Evolutionary conservation across 352 stramenopile genomes (phyloP).

Genomic region (Phytophthora macrochlamydospora): DNA sequence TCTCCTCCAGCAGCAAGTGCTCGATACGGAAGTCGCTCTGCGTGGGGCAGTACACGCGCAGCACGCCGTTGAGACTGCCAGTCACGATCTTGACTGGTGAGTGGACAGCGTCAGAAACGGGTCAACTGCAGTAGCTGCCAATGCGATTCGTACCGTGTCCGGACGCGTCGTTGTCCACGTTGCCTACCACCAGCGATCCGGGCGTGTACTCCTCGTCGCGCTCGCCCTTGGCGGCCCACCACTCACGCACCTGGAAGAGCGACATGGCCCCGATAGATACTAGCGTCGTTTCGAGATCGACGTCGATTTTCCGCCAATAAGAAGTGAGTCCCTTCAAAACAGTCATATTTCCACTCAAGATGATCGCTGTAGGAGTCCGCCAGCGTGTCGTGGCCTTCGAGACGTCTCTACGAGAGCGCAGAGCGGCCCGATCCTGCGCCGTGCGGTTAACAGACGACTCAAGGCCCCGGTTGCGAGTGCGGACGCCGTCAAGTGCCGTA

Average conservation of each 20-base stretch:
- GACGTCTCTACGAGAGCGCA: constrained; percentile 37
- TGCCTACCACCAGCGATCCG: constrained; percentile 77
- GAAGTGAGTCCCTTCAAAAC: background rate
- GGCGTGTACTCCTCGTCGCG: constrained; percentile 82
- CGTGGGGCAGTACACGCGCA: constrained; percentile 86
- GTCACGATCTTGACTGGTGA: constrained; percentile 87
- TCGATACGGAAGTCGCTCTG: constrained; percentile 89
- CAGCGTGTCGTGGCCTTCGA: constrained; percentile 52
- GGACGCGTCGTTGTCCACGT: constrained; percentile 85
- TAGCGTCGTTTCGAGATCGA: constrained; percentile 30
- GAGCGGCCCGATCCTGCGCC: constrained; percentile 26
- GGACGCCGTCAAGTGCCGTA: constrained; percentile 8
- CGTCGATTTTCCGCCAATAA: constrained; percentile 5
- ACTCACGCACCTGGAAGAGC: constrained; percentile 91
- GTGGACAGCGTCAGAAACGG: background rate
- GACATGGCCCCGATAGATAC: constrained; percentile 59
- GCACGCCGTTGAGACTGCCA: constrained; percentile 82
- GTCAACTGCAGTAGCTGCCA: too few species aligned
- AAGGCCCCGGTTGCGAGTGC: background rate
- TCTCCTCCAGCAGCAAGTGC: constrained; percentile 88
- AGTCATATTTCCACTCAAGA: constrained; percentile 17
- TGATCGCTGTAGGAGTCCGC: constrained; percentile 39
- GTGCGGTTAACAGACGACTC: constrained; percentile 1
- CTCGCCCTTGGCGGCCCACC: constrained; percentile 82
- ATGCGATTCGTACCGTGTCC: constrained; percentile 40